Conservation (phyloP, 345 rosid species). For the Eucalyptus sp. region DNA sequence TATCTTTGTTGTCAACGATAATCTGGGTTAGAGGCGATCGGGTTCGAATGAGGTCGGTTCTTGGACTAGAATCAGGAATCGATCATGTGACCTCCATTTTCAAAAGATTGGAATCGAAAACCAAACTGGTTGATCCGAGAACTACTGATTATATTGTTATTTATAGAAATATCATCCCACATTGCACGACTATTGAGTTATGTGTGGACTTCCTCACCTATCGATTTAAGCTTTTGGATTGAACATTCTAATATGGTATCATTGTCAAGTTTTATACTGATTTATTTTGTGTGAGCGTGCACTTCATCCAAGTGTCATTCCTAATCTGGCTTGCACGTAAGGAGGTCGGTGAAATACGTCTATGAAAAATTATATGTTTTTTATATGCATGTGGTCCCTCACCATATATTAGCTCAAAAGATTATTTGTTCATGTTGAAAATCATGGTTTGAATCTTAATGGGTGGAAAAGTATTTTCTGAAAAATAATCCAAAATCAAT, state of each 20-base stretch:
- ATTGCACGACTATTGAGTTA: fast-evolving
- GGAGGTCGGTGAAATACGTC: fast-evolving
- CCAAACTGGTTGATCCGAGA: fast-evolving
- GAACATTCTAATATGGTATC: background rate
- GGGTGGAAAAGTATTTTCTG: background rate
- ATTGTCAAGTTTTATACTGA: fast-evolving
- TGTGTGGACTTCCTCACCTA: fast-evolving
- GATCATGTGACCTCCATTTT: background rate
- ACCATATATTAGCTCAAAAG: background rate
- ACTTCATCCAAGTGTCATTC: background rate
- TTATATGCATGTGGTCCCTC: background rate
- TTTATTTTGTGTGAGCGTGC: fast-evolving
- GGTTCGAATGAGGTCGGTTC: background rate
- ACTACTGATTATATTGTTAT: fast-evolving
- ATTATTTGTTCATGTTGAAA: background rate
- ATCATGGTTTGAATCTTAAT: background rate
- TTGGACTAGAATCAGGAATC: background rate
- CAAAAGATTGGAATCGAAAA: background rate
- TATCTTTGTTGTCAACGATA: background rate
- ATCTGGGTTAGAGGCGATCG: background rate
- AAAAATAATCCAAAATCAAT: background rate
- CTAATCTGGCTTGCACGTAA: fast-evolving
- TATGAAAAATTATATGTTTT: background rate
- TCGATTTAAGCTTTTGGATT: background rate
- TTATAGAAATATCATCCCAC: background rate